phyloP scores from a whole-genome alignment of 2,329 filamentous ascomycete species.

The Diplocarpon rosae region DNA sequence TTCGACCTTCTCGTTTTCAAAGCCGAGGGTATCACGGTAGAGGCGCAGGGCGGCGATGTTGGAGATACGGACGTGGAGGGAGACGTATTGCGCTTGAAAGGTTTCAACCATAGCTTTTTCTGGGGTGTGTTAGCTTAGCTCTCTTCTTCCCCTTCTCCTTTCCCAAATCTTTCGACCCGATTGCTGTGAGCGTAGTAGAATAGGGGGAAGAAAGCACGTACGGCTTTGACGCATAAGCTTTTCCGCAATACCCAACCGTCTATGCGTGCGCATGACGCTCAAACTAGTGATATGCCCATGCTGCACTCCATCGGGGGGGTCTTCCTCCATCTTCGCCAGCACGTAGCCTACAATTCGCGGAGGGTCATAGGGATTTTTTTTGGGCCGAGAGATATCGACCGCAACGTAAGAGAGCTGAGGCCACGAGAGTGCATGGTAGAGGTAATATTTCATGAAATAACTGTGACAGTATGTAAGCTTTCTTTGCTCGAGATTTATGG shows the following conservation, averaged over 20 bases:
- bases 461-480: slow-evolving; percentile 11
- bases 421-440: slow-evolving; percentile 98
- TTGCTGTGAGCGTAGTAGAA: not conserved
- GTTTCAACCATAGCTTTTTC: slow-evolving; percentile 96
- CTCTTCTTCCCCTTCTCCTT: not conserved
- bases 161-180: not conserved
- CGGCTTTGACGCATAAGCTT: slow-evolving; percentile 95
- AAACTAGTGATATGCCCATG: slow-evolving; percentile 95
- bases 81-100: slow-evolving; percentile 84
- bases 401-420: slow-evolving; percentile 94
- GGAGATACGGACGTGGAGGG: slow-evolving; percentile 87
- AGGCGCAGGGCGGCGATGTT: slow-evolving; percentile 85
- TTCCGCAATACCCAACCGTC: slow-evolving; percentile 84
- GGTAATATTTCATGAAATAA: slow-evolving; percentile 99
- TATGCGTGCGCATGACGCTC: slow-evolving; percentile 92
- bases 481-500: not conserved
- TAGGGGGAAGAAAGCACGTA: slow-evolving; percentile 37
- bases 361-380: slow-evolving; percentile 71
- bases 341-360: slow-evolving; percentile 98
- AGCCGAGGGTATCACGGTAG: slow-evolving; percentile 86
- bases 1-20: slow-evolving; percentile 78
- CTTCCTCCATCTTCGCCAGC: slow-evolving; percentile 99
- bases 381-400: slow-evolving; percentile 76
- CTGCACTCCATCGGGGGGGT: slow-evolving; percentile 77
- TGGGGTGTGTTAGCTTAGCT: slow-evolving; percentile 29